Percentiles rank a stretch among this genome's conserved stretches.
Evolutionary conservation across 148 eudicot genomes (phyloP).

Genomic region (Fagopyrum tataricum): DNA sequence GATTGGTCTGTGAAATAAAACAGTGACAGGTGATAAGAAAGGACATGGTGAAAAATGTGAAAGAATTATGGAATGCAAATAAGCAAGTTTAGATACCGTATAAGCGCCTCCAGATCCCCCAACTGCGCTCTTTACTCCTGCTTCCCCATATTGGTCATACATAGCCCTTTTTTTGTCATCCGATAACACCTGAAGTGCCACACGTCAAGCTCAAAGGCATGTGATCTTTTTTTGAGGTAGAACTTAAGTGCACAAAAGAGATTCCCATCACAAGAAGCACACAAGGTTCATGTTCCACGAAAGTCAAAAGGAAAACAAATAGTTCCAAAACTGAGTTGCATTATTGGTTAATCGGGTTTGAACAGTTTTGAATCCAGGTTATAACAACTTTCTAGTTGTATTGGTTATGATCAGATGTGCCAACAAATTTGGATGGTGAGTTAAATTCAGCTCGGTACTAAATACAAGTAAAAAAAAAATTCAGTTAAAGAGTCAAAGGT

Average conservation of each 20-base stretch:
- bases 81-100: constrained; percentile 46
- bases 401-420: not conserved
- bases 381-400: not conserved
- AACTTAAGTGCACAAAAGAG: not conserved
- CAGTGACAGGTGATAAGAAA: not conserved
- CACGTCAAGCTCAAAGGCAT: constrained; percentile 36
- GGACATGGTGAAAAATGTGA: constrained; percentile 6
- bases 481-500: not conserved
- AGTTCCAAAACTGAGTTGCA: not conserved
- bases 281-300: not conserved
- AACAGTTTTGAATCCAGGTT: not conserved
- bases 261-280: not conserved
- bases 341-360: not conserved
- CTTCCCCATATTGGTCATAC: constrained; percentile 98
- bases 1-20: constrained; percentile 56
- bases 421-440: not conserved
- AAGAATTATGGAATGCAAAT: constrained; percentile 7
- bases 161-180: constrained; percentile 94
- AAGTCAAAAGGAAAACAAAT: not conserved
- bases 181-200: constrained; percentile 86
- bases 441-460: not conserved
- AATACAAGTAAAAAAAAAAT: not conserved
- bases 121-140: constrained; percentile 76
- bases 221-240: not conserved
- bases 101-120: constrained; percentile 82